Evolutionary conservation across 768 basidiomycete species (phyloP).

Genomic region (Cystofilobasidium macerans): DNA sequence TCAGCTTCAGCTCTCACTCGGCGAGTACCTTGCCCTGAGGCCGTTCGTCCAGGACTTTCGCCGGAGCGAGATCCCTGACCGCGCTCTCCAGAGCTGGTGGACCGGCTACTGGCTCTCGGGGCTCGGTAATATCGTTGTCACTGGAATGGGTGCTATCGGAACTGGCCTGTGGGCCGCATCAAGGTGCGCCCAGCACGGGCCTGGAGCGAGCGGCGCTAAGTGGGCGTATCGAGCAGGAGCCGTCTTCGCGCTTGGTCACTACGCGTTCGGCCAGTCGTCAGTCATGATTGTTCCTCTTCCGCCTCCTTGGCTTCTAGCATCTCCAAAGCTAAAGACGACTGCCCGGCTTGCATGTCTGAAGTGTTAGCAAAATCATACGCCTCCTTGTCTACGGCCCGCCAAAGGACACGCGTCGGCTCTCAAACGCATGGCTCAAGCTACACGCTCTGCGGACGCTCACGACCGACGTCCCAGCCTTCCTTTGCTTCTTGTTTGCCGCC

Average conservation of each 20-base stretch:
- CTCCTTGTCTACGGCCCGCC: conserved; percentile 6
- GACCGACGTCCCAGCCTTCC: conserved; percentile 1
- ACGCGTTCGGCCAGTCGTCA: background rate
- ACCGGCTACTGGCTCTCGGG: conserved; percentile 9
- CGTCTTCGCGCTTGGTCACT: background rate
- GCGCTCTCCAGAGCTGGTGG: conserved; percentile 11
- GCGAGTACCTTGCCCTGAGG: background rate
- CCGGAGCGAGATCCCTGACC: background rate
- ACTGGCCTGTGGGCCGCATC: conserved; percentile 1
- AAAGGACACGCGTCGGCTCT: background rate
- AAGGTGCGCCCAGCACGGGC: background rate
- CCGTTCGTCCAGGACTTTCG: conserved; percentile 4
- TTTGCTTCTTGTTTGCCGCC: conserved; percentile 3
- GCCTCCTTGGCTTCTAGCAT: no score
- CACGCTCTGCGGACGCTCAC: conserved; percentile 3
- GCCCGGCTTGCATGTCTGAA: background rate
- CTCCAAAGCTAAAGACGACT: background rate
- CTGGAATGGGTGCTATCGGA: background rate
- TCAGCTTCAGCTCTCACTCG: background rate
- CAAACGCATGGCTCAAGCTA: conserved; percentile 2
- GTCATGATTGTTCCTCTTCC: background rate
- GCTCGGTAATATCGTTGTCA: background rate
- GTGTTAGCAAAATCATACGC: conserved; percentile 4
- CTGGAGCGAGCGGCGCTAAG: background rate
- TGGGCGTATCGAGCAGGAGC: background rate